These are phyloP conservation scores for Diaporthe longicolla DNA, from an alignment of 2,329 filamentous ascomycete genomes.

Conservation along the genomic window DNA sequence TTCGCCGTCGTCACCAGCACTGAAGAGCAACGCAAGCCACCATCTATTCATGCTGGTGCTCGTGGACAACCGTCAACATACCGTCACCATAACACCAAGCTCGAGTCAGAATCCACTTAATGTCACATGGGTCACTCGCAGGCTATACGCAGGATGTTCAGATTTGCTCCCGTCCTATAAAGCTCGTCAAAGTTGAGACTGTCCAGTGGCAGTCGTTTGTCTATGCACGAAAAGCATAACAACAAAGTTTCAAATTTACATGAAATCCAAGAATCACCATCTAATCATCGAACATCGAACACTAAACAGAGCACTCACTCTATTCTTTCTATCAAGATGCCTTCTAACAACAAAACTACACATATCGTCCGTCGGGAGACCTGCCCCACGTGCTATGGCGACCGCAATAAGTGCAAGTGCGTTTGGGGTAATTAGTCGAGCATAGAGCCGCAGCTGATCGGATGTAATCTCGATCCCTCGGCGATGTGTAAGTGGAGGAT, in stretches of 20 bases:
- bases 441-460: not conserved
- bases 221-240: not conserved
- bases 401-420: not conserved
- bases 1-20: not conserved
- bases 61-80: too few species aligned
- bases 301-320: not conserved
- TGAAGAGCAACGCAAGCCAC: not conserved
- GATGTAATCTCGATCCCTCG: too few species aligned
- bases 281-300: not conserved
- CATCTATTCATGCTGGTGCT: too few species aligned
- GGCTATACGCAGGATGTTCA: accelerated
- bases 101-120: too few species aligned
- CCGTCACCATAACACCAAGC: not conserved
- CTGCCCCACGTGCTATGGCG: not conserved
- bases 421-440: not conserved
- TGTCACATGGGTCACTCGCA: not conserved
- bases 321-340: not conserved
- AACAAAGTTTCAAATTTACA: not conserved
- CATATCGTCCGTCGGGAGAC: not conserved
- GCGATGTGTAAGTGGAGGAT: too few species aligned
- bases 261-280: not conserved
- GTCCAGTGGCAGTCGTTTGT: not conserved
- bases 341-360: not conserved
- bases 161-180: not conserved
- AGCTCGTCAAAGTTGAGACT: not conserved